Evolutionary conservation across 2,329 filamentous ascomycete genomes (phyloP).

Genomic region (Boeremia exigua): DNA sequence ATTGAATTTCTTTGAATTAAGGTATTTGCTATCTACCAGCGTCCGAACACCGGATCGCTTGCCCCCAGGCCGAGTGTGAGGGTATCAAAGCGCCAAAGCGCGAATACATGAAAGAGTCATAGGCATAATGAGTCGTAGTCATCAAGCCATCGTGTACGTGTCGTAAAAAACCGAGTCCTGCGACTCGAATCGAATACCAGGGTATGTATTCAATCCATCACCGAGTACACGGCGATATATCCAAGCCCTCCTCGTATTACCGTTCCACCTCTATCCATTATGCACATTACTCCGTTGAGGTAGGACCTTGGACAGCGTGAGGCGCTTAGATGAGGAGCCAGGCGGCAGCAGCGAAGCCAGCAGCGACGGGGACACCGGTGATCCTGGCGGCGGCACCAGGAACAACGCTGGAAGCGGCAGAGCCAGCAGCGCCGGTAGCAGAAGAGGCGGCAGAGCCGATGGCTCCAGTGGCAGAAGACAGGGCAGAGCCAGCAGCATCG

Average conservation of each 20-base stretch:
- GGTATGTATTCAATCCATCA: constrained; percentile 20
- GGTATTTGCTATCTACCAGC: constrained; percentile 29
- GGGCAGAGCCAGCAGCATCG: constrained; percentile 17
- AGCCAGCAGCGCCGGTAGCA: constrained; percentile 18
- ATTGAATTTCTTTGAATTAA: constrained; percentile 28
- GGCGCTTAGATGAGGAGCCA: constrained; percentile 47
- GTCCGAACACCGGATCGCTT: constrained; percentile 19
- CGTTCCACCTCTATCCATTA: constrained; percentile 31
- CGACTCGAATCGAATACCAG: constrained; percentile 16
- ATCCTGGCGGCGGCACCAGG: constrained; percentile 37
- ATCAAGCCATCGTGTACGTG: constrained; percentile 29
- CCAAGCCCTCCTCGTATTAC: constrained; percentile 29
- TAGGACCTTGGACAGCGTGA: constrained; percentile 25
- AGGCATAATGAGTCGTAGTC: constrained; percentile 33
- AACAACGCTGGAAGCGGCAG: constrained; percentile 22
- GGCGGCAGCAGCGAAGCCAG: constrained; percentile 46
- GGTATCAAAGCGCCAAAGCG: constrained; percentile 42
- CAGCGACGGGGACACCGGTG: constrained; percentile 46
- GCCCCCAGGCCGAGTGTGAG: constrained; percentile 27
- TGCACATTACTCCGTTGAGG: constrained; percentile 40
- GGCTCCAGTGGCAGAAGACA: constrained; percentile 9
- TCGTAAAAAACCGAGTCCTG: constrained; percentile 23
- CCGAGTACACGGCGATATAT: constrained; percentile 25
- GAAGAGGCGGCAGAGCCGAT: constrained; percentile 20
- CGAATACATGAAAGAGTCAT: constrained; percentile 30